Base-by-base conservation (phyloP, 1,284 basidiomycete genomes). In the Ceratobasidium sp. region DNA sequence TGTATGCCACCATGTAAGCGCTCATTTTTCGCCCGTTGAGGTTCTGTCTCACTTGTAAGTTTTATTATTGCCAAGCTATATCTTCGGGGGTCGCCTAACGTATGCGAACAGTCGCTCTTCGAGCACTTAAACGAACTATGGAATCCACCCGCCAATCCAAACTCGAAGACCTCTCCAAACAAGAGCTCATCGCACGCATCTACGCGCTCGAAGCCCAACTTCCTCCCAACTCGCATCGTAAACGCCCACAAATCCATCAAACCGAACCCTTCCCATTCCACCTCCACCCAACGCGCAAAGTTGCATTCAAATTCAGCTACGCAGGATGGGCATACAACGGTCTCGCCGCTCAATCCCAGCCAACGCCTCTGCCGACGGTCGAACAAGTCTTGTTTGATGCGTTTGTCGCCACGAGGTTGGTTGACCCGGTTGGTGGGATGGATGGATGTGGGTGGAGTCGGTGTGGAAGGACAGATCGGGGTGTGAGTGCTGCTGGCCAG, bases 401-500 rank as follows among this genome's bases (percentile, higher is more conserved):
- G 0, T 86, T 98, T 74, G 91, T 90, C 54, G 92, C 92, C 81
- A 83, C 84, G 0, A 88, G 91, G 71, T 86, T 98, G 46, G 89
- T 98, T 33, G 94, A 96, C 83, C 88, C 87, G 0, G 89, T 88
- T 0, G 89, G 85, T 9, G 95, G 95, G 5, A 88, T 94, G 79
- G 94, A 96, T 20, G 94, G 92, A 0, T 96, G 96, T 82, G 95
- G 91, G 33, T 99, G 96, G 91, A 92, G 94, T 82, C 88, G 92
- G 78, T 99, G 97, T 85, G 97, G 97, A 13, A 86, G 98, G 81
- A 99, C 97, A 33, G 97, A 99, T 87, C 89, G 93, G 50, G 97
- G 98, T 0, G 97, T 99, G 67, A 97, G 95, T 83, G 96, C 94
- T 56, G 95, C 94, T 6, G 96, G 96, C 1, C 97, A 99, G 84